Evolutionary conservation across 495 filamentous ascomycete species (phyloP).

Genomic region (Penicillium cosmopolitanum): DNA sequence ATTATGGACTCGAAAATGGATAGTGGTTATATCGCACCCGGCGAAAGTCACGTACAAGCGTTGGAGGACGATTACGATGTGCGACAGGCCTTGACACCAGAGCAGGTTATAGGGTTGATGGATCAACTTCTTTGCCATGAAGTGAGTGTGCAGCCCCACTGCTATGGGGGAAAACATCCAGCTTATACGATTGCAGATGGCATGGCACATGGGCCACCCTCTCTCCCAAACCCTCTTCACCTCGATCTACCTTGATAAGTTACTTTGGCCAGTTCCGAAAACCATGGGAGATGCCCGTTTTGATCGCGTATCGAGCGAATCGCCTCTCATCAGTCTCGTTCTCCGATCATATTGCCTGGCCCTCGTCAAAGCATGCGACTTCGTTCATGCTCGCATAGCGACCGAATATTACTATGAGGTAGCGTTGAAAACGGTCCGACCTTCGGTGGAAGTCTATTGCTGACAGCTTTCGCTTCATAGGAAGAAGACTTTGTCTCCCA

Average conservation of each 20-base stretch:
- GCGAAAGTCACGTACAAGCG: slow-evolving; percentile 60
- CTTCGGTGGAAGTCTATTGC: neutral
- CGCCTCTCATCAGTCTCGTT: slow-evolving; percentile 63
- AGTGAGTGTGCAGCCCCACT: slow-evolving; percentile 48
- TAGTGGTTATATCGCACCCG: slow-evolving; percentile 76
- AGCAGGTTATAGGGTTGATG: slow-evolving; percentile 89
- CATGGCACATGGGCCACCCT: slow-evolving; percentile 94
- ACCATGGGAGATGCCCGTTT: slow-evolving; percentile 74
- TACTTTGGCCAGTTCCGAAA: slow-evolving; percentile 72
- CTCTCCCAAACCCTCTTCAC: slow-evolving; percentile 94
- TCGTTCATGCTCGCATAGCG: slow-evolving; percentile 73
- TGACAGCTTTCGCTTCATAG: slow-evolving; percentile 41
- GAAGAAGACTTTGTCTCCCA: slow-evolving; percentile 97
- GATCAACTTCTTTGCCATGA: slow-evolving; percentile 91
- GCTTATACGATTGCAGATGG: slow-evolving; percentile 66
- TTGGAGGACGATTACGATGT: slow-evolving; percentile 88
- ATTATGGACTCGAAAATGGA: slow-evolving; percentile 99
- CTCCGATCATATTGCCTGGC: slow-evolving; percentile 86
- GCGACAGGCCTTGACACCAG: slow-evolving; percentile 65
- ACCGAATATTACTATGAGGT: slow-evolving; percentile 89
- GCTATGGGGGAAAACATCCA: neutral
- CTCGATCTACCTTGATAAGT: slow-evolving; percentile 86
- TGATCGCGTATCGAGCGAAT: slow-evolving; percentile 43
- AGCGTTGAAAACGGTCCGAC: neutral
- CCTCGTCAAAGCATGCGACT: slow-evolving; percentile 79